A percentile compares a stretch with the other conserved stretches of the same genome.
phyloP scores from a whole-genome alignment of 176 grass and related monocot species.

The Bolboschoenus planiculmis region DNA sequence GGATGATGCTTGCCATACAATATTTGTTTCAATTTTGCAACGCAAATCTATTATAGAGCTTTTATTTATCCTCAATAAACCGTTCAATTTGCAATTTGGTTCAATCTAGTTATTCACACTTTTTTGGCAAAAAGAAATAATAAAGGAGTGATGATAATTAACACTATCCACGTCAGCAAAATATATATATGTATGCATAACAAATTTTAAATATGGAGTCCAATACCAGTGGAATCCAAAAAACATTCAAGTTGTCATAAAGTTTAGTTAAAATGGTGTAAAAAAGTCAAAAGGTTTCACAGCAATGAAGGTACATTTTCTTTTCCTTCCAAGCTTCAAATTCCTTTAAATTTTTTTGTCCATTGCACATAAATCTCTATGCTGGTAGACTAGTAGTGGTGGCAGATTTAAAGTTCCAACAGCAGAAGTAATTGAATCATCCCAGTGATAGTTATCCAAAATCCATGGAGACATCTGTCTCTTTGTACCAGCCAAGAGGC shows the following conservation, averaged over 20 bases:
- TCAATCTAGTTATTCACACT: neutral
- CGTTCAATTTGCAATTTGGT: neutral
- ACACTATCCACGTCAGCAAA: neutral
- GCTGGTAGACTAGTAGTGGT: too few species aligned
- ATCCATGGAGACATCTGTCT: neutral
- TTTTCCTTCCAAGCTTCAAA: neutral
- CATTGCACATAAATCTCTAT: neutral
- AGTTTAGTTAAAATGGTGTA: neutral
- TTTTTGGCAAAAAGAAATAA: neutral
- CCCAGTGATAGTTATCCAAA: neutral
- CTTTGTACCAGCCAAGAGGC: neutral
- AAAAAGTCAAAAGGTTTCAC: neutral
- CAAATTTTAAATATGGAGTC: neutral
- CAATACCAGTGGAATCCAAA: neutral
- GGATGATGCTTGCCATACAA: neutral
- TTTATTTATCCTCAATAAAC: neutral
- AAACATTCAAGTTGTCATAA: neutral
- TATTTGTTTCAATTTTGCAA: neutral
- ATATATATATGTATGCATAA: neutral
- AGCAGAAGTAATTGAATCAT: slow-evolving; percentile 2
- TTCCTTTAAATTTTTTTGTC: neutral
- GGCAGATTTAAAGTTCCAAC: neutral
- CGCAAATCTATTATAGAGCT: neutral
- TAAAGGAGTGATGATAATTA: neutral
- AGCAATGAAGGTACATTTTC: neutral